Percentiles rank a stretch among this genome's conserved stretches.
These are phyloP conservation scores for Galerina sulciceps DNA, from an alignment of 768 basidiomycete genomes.

Conservation along the genomic window DNA sequence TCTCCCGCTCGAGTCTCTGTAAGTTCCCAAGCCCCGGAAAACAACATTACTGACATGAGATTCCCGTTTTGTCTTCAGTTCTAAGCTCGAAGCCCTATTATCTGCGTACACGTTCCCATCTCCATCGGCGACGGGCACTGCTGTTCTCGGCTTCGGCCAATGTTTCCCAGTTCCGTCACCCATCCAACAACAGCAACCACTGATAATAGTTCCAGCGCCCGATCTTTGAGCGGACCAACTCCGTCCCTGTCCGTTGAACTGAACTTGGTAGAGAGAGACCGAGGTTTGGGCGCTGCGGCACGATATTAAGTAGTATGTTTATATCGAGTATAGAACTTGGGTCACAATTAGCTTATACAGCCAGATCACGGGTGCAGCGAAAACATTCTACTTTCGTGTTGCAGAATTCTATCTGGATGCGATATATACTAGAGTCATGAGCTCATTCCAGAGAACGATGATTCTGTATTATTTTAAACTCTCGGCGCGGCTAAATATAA, in stretches of 20 bases:
- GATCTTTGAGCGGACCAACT: background rate
- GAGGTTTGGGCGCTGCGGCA: background rate
- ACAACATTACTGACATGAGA: background rate
- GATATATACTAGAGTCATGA: background rate
- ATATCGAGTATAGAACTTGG: background rate
- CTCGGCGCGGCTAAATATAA: background rate
- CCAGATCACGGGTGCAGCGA: background rate
- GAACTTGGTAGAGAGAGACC: background rate
- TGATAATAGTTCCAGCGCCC: background rate
- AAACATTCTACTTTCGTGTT: background rate
- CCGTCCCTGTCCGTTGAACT: no score
- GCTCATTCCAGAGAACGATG: background rate
- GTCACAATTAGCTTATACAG: background rate
- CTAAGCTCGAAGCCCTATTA: background rate
- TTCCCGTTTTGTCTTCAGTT: background rate
- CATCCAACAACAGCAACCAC: background rate
- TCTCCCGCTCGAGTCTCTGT: conserved; percentile 11
- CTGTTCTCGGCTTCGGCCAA: conserved; percentile 12
- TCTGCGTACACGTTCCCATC: conserved; percentile 2
- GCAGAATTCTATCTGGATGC: background rate
- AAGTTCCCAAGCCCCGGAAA: conserved; percentile 9
- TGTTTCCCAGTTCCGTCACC: background rate
- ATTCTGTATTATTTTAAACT: background rate
- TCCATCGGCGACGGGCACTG: conserved; percentile 8
- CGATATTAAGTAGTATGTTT: background rate